Conservation (phyloP, 2,329 filamentous ascomycete species). For the Peltaster fructicola region DNA sequence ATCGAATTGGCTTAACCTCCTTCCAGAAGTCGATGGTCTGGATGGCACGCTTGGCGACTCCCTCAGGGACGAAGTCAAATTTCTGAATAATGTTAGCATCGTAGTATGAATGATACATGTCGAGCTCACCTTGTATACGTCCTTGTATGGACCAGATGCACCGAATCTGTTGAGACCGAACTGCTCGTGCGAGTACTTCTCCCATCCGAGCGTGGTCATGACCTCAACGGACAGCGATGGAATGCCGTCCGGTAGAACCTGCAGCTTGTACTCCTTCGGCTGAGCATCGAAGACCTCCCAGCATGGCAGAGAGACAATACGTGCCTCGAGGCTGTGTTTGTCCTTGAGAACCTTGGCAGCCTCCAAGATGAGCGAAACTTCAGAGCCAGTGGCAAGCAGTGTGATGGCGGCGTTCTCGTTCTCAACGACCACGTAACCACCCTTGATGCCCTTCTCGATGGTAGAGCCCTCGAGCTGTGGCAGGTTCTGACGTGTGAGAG, state of each 20-base stretch:
- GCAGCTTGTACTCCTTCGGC: conserved; percentile 84
- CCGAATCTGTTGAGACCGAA: conserved; percentile 98
- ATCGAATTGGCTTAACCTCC: conserved; percentile 71
- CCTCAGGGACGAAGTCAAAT: conserved; percentile 98
- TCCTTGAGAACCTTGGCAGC: conserved; percentile 81
- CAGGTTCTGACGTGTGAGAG: conserved; percentile 93
- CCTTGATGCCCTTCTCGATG: conserved; percentile 79
- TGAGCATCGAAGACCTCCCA: conserved; percentile 93
- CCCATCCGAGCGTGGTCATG: conserved; percentile 95
- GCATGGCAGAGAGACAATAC: conserved; percentile 91
- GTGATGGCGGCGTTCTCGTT: conserved; percentile 70
- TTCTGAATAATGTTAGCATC: conserved; percentile 45
- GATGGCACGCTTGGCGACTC: conserved; percentile 83
- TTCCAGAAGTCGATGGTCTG: conserved; percentile 97
- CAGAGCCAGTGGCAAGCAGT: conserved; percentile 85
- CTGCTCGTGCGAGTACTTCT: conserved; percentile 98
- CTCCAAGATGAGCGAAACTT: conserved; percentile 86
- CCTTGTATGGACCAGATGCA: conserved; percentile 91
- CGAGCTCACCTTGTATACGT: conserved; percentile 64
- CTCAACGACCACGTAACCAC: conserved; percentile 82
- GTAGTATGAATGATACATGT: not conserved
- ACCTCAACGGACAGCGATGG: conserved; percentile 87
- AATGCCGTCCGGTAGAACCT: conserved; percentile 83
- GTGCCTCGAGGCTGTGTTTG: conserved; percentile 70
- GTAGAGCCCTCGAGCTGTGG: conserved; percentile 91